Conservation (phyloP, 2,329 filamentous ascomycete genomes). For the Aspergillus ochraceus region DNA sequence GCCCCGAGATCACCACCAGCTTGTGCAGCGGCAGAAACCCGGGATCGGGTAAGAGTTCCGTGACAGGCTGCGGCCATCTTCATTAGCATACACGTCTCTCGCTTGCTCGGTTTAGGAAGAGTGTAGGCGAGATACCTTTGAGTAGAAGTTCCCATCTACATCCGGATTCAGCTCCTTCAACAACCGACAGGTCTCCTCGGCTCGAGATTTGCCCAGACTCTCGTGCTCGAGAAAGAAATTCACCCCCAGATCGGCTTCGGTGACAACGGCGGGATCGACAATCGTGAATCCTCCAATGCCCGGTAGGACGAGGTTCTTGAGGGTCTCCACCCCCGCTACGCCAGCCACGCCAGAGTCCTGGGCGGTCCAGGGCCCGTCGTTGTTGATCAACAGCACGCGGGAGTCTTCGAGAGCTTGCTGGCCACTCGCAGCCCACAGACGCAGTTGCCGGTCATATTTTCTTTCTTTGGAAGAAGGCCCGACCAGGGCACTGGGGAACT, state of each 20-base stretch:
- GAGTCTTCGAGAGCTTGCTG: constrained; percentile 88
- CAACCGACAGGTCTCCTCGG: constrained; percentile 73
- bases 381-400: constrained; percentile 87
- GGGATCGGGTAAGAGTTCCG: constrained; percentile 37
- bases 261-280: constrained; percentile 75
- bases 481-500: constrained; percentile 34
- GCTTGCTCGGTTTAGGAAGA: background rate
- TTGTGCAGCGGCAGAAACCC: constrained; percentile 52
- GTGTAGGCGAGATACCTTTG: constrained; percentile 47
- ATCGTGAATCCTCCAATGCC: constrained; percentile 92
- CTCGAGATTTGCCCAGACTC: constrained; percentile 73
- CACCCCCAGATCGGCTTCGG: constrained; percentile 80
- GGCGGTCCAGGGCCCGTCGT: constrained; percentile 45
- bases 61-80: constrained; percentile 30
- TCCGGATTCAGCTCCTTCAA: constrained; percentile 90
- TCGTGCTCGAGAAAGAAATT: constrained; percentile 93
- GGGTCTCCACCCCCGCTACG: constrained; percentile 81
- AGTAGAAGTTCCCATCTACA: constrained; percentile 71
- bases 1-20: constrained; percentile 62
- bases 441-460: constrained; percentile 93
- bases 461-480: constrained; percentile 63
- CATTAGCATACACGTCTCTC: background rate
- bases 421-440: constrained; percentile 90
- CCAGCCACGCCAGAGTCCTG: constrained; percentile 61
- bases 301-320: constrained; percentile 96